Conservation (phyloP, 2,329 filamentous ascomycete species). For the Phyllosticta citrichinensis region DNA sequence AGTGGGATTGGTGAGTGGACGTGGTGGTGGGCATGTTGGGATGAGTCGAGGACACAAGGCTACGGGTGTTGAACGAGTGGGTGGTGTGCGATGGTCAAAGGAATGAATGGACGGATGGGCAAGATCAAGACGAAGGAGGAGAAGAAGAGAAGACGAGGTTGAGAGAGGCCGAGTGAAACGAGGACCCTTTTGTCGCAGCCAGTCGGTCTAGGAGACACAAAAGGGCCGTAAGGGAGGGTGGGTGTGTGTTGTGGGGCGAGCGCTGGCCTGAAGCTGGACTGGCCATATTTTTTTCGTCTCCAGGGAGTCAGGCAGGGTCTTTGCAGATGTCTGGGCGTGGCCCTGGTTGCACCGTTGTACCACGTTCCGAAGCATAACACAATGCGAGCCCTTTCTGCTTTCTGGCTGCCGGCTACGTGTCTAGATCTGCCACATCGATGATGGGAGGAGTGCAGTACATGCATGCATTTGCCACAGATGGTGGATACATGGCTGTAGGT, state of each 20-base stretch:
- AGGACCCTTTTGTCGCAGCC: background rate
- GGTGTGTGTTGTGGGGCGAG: background rate
- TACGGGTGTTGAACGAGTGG: background rate
- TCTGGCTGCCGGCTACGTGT: background rate
- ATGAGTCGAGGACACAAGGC: background rate
- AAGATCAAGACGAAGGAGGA: background rate
- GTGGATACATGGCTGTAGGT: background rate
- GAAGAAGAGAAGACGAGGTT: background rate
- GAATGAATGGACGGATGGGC: background rate
- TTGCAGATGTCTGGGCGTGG: background rate
- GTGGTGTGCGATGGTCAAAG: background rate
- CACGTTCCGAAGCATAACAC: background rate
- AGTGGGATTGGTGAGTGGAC: slow-evolving; percentile 18
- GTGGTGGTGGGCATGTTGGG: slow-evolving; percentile 1
- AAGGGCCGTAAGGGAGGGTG: background rate
- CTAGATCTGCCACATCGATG: background rate
- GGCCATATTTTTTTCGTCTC: background rate
- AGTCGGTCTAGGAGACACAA: background rate
- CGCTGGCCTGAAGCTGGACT: background rate
- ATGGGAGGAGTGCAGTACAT: background rate
- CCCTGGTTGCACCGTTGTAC: background rate
- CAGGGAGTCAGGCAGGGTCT: background rate
- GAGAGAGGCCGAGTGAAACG: background rate
- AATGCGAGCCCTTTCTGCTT: background rate
- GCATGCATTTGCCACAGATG: background rate